Conservation (phyloP, 2,329 filamentous ascomycete genomes). For the Canariomyces notabilis region DNA sequence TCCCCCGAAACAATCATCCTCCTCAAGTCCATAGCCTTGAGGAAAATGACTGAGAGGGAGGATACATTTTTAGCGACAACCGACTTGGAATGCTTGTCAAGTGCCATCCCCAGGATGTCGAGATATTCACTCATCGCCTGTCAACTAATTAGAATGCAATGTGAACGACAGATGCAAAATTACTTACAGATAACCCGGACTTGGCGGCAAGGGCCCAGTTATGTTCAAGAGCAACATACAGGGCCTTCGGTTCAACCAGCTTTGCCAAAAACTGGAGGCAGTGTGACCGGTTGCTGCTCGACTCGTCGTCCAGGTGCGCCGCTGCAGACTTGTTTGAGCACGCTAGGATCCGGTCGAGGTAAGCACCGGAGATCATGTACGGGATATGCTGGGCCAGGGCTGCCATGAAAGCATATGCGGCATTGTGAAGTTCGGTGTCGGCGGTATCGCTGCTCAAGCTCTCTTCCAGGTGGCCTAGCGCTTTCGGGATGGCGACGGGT, state of each 20-base stretch:
- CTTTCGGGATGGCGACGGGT: slow-evolving; percentile 66
- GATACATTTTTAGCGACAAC: slow-evolving; percentile 70
- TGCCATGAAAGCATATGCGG: slow-evolving; percentile 73
- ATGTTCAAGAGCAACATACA: slow-evolving; percentile 66
- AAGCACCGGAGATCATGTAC: slow-evolving; percentile 76
- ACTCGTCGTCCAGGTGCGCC: slow-evolving; percentile 54
- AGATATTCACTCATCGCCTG: slow-evolving; percentile 66
- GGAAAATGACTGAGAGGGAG: slow-evolving; percentile 61
- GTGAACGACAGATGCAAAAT: not conserved
- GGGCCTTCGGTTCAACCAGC: slow-evolving; percentile 70
- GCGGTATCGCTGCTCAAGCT: slow-evolving; percentile 51
- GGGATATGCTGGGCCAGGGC: slow-evolving; percentile 78
- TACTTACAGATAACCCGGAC: slow-evolving; percentile 57
- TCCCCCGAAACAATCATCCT: slow-evolving; percentile 48
- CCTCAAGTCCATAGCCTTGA: slow-evolving; percentile 60
- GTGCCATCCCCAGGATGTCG: slow-evolving; percentile 61
- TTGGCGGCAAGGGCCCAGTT: slow-evolving; percentile 64
- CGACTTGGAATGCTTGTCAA: slow-evolving; percentile 74
- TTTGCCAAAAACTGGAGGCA: slow-evolving; percentile 72
- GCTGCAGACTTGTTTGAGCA: slow-evolving; percentile 69
- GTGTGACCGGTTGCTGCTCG: slow-evolving; percentile 59
- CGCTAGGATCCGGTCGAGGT: slow-evolving; percentile 66
- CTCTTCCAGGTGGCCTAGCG: slow-evolving; percentile 64
- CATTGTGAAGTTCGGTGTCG: slow-evolving; percentile 68
- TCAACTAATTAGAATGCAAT: slow-evolving; percentile 28